These are phyloP conservation scores for Candida caryicola DNA, from an alignment of 805 yeast genomes.

Conservation along the genomic window DNA sequence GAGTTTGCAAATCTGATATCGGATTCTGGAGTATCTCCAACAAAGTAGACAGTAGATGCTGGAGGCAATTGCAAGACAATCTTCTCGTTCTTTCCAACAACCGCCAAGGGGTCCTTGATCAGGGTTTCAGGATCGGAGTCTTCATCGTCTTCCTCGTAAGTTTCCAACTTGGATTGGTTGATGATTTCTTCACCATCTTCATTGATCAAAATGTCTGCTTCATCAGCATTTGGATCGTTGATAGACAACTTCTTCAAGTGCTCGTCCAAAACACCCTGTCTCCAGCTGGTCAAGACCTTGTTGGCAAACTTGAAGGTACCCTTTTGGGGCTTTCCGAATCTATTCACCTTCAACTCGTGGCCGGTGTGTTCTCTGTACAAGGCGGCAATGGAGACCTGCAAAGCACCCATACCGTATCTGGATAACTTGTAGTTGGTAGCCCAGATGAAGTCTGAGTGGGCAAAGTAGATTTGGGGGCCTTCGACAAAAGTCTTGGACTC, in stretches of 20 bases:
- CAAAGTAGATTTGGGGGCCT: constrained; percentile 82
- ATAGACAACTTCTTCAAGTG: constrained; percentile 57
- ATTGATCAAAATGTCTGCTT: constrained; percentile 42
- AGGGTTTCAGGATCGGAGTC: constrained; percentile 10
- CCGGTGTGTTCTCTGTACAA: constrained; percentile 84
- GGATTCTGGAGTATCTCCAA: constrained; percentile 88
- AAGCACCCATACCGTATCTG: constrained; percentile 93
- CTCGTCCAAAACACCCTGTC: constrained; percentile 71
- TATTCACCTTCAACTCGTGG: constrained; percentile 68
- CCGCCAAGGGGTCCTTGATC: constrained; percentile 11
- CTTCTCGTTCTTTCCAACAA: constrained; percentile 30
- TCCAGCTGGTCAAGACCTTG: constrained; percentile 73
- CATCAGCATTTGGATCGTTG: constrained; percentile 41
- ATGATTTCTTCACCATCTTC: constrained; percentile 45
- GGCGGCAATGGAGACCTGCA: constrained; percentile 85
- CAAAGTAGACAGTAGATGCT: constrained; percentile 82
- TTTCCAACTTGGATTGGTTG: constrained; percentile 41
- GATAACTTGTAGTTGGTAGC: constrained; percentile 81
- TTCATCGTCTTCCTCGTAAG: constrained; percentile 29
- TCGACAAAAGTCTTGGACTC: constrained; percentile 65
- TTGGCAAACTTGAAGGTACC: constrained; percentile 85
- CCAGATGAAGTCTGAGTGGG: constrained; percentile 92
- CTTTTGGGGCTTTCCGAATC: constrained; percentile 88
- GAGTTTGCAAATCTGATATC: constrained; percentile 86
- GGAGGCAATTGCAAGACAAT: constrained; percentile 66